Conservation (phyloP, 2,329 filamentous ascomycete genomes). For the Pseudogymnoascus verrucosus region DNA sequence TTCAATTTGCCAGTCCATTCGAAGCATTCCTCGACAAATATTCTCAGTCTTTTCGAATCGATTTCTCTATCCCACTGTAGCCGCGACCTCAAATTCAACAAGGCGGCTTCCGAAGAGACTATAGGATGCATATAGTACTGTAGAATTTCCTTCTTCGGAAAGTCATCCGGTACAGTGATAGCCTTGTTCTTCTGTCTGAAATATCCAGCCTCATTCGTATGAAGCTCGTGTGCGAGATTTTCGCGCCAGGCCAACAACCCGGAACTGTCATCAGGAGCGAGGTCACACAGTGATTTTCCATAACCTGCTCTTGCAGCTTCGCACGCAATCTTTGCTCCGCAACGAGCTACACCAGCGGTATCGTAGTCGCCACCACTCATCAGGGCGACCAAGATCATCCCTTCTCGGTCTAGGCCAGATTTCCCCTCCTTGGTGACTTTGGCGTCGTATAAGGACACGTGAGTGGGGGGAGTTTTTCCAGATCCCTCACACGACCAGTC, state of each 20-base stretch:
- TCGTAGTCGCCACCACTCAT: conserved; percentile 96
- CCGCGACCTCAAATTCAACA: conserved; percentile 45
- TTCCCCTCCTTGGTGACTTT: conserved; percentile 42
- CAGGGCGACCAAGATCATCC: conserved; percentile 88
- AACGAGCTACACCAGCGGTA: conserved; percentile 77
- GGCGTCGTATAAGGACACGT: conserved; percentile 74
- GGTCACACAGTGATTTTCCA: conserved; percentile 62
- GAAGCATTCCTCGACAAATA: conserved; percentile 71
- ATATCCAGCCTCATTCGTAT: conserved; percentile 72
- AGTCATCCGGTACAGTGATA: conserved; percentile 67
- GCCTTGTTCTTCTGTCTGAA: conserved; percentile 71
- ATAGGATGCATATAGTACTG: conserved; percentile 83
- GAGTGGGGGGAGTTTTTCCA: conserved; percentile 63
- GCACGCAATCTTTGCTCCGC: conserved; percentile 79
- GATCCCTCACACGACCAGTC: conserved; percentile 73
- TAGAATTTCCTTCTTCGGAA: conserved; percentile 72
- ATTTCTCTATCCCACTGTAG: conserved; percentile 56
- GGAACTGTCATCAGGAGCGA: conserved; percentile 50
- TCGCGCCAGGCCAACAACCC: conserved; percentile 65
- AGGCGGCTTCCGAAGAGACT: conserved; percentile 55
- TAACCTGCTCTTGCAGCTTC: conserved; percentile 87
- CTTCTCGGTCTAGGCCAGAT: conserved; percentile 65
- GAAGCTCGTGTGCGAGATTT: conserved; percentile 64
- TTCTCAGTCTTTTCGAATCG: conserved; percentile 58
- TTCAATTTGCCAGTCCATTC: conserved; percentile 76